A percentile compares a stretch with the other conserved stretches of the same genome.
Evolutionary conservation across 225 moss, liverwort and hornwort species (phyloP).

Genomic region (Polytrichum commune): DNA sequence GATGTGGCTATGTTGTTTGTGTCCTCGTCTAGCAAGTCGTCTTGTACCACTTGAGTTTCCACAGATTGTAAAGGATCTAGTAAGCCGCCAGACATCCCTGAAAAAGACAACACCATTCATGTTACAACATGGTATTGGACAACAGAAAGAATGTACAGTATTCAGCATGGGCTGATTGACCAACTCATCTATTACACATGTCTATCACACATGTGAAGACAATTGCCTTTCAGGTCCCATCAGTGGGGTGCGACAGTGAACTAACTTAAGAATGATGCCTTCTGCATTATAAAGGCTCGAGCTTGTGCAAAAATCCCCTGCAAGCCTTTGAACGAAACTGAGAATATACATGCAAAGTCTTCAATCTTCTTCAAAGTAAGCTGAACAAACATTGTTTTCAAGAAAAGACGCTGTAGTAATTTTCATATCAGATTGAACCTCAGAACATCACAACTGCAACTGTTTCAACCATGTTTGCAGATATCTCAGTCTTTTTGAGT

Average conservation of each 20-base stretch:
- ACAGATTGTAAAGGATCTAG: conserved; percentile 49
- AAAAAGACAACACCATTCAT: conserved; percentile 16
- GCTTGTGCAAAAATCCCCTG: not conserved
- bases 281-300: not conserved
- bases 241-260: not conserved
- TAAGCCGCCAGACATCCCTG: conserved; percentile 59
- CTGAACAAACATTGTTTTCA: no score
- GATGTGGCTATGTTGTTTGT: conserved; percentile 28
- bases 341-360: no score
- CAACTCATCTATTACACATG: not conserved
- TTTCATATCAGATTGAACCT: no score
- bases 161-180: not conserved
- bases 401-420: no score
- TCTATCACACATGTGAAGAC: not conserved
- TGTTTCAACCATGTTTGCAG: no score
- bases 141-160: not conserved
- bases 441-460: no score
- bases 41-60: conserved; percentile 28
- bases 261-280: not conserved
- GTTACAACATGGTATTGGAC: conserved; percentile 2
- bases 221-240: not conserved
- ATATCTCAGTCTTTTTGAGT: no score
- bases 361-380: no score
- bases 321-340: not conserved
- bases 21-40: conserved; percentile 25